Base-by-base conservation (phyloP, 768 basidiomycete genomes). In the Mycena maculata region DNA sequence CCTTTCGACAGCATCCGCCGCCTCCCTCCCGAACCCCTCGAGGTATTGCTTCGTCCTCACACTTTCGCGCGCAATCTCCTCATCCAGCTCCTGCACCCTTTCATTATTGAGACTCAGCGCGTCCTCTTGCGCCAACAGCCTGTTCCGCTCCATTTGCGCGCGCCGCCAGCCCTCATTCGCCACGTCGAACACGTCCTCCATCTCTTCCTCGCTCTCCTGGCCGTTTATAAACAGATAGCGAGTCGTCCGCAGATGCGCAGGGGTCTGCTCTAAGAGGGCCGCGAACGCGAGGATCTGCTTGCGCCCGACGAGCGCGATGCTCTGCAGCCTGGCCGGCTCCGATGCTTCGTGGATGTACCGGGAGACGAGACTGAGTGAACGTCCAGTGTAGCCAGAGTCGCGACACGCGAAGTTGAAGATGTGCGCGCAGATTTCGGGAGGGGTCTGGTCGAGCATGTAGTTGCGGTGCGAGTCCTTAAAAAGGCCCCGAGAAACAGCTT, bases 351-450 rank as follows among this genome's bases (percentile, higher is more conserved):
- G 66, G 63, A 80, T 72, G 67, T 66, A 73, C 39, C 68, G 69
- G 25, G 81, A 82, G 38, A 80, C 79, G 31, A 78, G 75, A 28
- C 81, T 77, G 13, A 81, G 75, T 12, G 80, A 73, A 16, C 80
- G 77, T 11, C 79, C 81, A 6, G 80, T 81, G 7, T 55, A 55
- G 38, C 81, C 80, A 36, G 74, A 71, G 64, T 82, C 81, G 25
- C 74, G 73, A 72, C 81, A 83, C 4, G 81, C 79, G 15, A 74
- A 68, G 23, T 57, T 59, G 67, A 82, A 81, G 9, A 81, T 78
- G 18, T 71, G 48, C 15, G 61, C 60, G 42, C 70, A 77, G 27
- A 81, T 59, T 67, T 81, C 79, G 2, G 74, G 49, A 9, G 79
- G 78, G 25, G 70, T 60, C 18, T 42, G 49, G 50, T 73, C 41